Percentiles rank a stretch among this genome's conserved stretches.
Conservation (phyloP, 139 green algal genomes). For the Axilococcus clingmanii region DNA sequence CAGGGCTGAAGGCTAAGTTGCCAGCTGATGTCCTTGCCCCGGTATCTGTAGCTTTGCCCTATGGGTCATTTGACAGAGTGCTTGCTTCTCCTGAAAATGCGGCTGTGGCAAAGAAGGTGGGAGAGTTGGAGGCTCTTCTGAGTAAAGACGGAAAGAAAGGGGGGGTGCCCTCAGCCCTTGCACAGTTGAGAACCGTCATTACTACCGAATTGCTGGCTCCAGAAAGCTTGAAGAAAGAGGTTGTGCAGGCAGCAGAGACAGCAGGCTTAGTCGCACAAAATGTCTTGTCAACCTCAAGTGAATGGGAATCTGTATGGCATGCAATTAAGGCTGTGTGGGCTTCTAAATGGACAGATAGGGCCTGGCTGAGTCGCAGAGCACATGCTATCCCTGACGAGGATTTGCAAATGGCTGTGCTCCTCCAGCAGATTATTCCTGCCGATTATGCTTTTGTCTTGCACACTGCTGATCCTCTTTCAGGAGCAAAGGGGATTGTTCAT, state of each 20-base stretch:
- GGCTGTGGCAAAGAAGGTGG: slow-evolving; percentile 24
- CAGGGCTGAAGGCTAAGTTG: slow-evolving; percentile 35
- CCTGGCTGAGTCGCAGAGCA: slow-evolving; percentile 54
- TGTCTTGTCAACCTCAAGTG: slow-evolving; percentile 9
- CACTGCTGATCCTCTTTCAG: slow-evolving; percentile 71
- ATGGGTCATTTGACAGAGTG: slow-evolving; percentile 70
- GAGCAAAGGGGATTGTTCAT: slow-evolving; percentile 37
- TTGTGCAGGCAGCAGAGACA: slow-evolving; percentile 21
- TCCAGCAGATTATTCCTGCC: slow-evolving; percentile 52
- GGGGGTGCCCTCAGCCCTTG: slow-evolving; percentile 27
- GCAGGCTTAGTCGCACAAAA: slow-evolving; percentile 22
- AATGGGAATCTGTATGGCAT: slow-evolving; percentile 46
- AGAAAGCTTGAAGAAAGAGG: slow-evolving; percentile 23
- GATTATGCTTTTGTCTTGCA: slow-evolving; percentile 91
- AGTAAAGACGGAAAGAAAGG: not conserved
- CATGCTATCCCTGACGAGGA: slow-evolving; percentile 54
- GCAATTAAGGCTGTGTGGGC: slow-evolving; percentile 79
- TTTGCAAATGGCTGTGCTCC: slow-evolving; percentile 72
- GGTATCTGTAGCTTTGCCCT: slow-evolving; percentile 68
- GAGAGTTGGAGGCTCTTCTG: slow-evolving; percentile 16
- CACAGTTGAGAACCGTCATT: slow-evolving; percentile 22
- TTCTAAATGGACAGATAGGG: slow-evolving; percentile 71
- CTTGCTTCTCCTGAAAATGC: slow-evolving; percentile 45
- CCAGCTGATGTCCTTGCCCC: slow-evolving; percentile 25
- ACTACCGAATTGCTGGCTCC: slow-evolving; percentile 27